phyloP scores from a whole-genome alignment of 805 yeast species.

The Cyberlindnera mrakii region DNA sequence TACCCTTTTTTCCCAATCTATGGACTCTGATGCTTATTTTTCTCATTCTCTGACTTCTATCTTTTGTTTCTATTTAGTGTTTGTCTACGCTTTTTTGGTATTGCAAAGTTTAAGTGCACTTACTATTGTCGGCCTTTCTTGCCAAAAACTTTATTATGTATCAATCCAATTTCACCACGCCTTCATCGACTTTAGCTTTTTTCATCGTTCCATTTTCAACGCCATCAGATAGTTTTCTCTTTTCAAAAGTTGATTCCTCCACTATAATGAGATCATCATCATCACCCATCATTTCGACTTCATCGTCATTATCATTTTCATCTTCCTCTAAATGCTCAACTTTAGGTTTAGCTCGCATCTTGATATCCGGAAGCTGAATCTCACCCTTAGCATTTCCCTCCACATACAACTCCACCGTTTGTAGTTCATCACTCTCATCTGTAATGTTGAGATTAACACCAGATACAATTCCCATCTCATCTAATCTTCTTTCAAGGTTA shows the following conservation, averaged over 20 bases:
- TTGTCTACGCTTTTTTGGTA: too few species aligned
- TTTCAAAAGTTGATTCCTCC: slow-evolving; percentile 15
- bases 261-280: slow-evolving; percentile 18
- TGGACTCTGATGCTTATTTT: too few species aligned
- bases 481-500: slow-evolving; percentile 44
- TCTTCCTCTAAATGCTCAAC: slow-evolving; percentile 18
- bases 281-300: slow-evolving; percentile 9
- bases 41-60: too few species aligned
- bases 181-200: slow-evolving; percentile 6
- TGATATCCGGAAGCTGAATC: slow-evolving; percentile 28
- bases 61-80: too few species aligned
- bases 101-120: too few species aligned
- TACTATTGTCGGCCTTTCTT: too few species aligned
- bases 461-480: slow-evolving; percentile 44
- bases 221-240: slow-evolving; percentile 16
- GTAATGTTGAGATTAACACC: slow-evolving; percentile 67
- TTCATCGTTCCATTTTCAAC: slow-evolving; percentile 6
- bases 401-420: slow-evolving; percentile 58
- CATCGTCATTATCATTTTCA: slow-evolving; percentile 14
- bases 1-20: too few species aligned
- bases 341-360: slow-evolving; percentile 24
- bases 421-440: slow-evolving; percentile 71
- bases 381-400: slow-evolving; percentile 20
- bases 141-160: not conserved
- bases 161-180: slow-evolving; percentile 3